A percentile compares a stretch with the other conserved stretches of the same genome.
Evolutionary conservation across 306 rosid species (phyloP).

Genomic region (Quercus suber): DNA sequence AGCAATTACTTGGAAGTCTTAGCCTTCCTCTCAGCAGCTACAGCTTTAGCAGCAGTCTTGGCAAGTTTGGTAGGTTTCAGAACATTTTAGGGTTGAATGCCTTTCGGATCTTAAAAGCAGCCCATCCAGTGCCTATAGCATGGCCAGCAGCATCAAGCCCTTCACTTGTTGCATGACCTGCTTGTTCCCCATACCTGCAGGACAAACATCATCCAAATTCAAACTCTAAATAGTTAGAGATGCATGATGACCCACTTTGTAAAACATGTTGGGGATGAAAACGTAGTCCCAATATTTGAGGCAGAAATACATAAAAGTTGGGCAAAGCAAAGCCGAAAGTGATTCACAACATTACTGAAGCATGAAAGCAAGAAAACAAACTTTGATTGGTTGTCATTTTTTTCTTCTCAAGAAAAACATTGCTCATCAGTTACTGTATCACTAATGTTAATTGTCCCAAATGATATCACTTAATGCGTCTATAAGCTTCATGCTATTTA

Average conservation of each 20-base stretch:
- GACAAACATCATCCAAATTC: slow-evolving; percentile 21
- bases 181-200: slow-evolving; percentile 88
- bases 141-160: slow-evolving; percentile 94
- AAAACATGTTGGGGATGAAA: neutral
- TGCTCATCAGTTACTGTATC: slow-evolving; percentile 4
- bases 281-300: neutral
- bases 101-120: slow-evolving; percentile 74
- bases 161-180: slow-evolving; percentile 72
- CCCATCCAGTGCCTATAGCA: slow-evolving; percentile 87
- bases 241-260: slow-evolving; percentile 1
- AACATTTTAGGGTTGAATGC: slow-evolving; percentile 75
- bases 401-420: neutral
- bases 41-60: slow-evolving; percentile 72
- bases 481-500: neutral
- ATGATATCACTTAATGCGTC: neutral
- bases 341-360: neutral
- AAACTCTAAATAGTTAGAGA: slow-evolving; percentile 12
- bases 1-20: slow-evolving; percentile 46
- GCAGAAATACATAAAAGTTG: neutral
- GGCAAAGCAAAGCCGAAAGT: neutral
- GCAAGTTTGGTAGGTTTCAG: slow-evolving; percentile 66
- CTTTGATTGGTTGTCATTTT: neutral
- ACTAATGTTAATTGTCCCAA: neutral
- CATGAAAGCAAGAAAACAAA: slow-evolving; percentile 1
- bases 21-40: slow-evolving; percentile 52